phyloP scores from a whole-genome alignment of 495 filamentous ascomycete genomes.

The Podospora anserina region DNA sequence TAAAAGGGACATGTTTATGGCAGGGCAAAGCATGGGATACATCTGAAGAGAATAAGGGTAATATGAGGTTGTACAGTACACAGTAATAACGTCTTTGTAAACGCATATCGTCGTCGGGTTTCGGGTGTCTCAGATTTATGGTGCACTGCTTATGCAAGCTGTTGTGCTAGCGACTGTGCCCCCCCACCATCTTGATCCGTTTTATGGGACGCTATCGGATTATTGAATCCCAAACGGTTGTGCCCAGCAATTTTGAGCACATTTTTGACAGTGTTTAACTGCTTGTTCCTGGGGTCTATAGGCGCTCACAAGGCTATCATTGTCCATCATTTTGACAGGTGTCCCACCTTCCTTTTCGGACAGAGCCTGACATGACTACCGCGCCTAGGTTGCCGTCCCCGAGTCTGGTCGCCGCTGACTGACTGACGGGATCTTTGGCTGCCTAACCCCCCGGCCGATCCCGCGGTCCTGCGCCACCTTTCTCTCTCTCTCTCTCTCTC shows the following conservation, averaged over 20 bases:
- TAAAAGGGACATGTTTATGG: neutral
- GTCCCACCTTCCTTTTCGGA: neutral
- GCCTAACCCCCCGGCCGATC: neutral
- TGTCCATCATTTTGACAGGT: neutral
- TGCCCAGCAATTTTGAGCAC: neutral
- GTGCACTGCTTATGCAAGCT: neutral
- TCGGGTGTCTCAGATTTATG: neutral
- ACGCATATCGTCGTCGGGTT: neutral
- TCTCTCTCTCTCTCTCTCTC: neutral
- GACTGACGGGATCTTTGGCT: neutral
- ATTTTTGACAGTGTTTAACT: neutral
- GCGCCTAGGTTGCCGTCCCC: neutral
- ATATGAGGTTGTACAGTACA: neutral
- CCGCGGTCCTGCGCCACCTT: neutral
- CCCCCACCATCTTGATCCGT: neutral
- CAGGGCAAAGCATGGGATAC: neutral
- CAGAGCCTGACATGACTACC: neutral
- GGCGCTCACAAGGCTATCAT: neutral
- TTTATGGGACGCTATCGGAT: neutral
- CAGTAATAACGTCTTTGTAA: neutral
- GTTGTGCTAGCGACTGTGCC: neutral
- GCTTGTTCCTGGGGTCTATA: neutral
- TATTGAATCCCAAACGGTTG: neutral
- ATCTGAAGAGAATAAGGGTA: neutral
- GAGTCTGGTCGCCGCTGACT: neutral